Conservation (phyloP, 306 rosid genomes). For the Hippophae gyantsensis region DNA sequence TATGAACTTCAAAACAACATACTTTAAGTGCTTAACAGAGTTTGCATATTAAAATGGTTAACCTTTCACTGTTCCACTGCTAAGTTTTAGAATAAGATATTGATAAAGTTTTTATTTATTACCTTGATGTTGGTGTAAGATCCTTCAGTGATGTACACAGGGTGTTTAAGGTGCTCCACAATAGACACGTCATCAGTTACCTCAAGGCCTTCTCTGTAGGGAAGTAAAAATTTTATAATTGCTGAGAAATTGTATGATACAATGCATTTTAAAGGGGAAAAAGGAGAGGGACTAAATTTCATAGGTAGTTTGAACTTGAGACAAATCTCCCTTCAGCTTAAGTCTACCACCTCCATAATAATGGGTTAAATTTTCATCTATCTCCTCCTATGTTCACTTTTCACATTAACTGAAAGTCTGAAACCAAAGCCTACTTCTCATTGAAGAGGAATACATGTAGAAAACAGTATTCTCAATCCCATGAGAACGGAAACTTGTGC, state of each 20-base stretch:
- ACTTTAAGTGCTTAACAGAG: neutral
- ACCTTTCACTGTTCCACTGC: neutral
- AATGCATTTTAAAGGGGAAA: constrained; percentile 11
- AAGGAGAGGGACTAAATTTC: neutral
- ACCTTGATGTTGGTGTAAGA: constrained; percentile 97
- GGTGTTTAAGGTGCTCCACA: constrained; percentile 75
- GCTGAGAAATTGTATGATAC: constrained; percentile 7
- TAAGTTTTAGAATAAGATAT: neutral
- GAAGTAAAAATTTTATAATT: neutral
- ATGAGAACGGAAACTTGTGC: too few relatives aligned
- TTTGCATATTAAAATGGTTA: neutral
- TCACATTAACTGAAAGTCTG: too few relatives aligned
- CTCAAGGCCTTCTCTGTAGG: constrained; percentile 72
- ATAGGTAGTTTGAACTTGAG: too few relatives aligned
- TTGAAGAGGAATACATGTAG: too few relatives aligned
- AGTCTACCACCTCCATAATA: too few relatives aligned
- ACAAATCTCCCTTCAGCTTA: too few relatives aligned
- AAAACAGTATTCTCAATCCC: too few relatives aligned
- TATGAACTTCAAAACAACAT: neutral
- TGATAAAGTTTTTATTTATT: constrained; percentile 2
- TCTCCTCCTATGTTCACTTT: too few relatives aligned
- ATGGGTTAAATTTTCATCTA: too few relatives aligned
- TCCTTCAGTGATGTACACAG: constrained; percentile 82
- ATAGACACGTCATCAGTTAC: constrained; percentile 96
- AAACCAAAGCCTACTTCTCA: too few relatives aligned